Conservation (phyloP, 768 basidiomycete genomes). For the Trametopsis cervina region DNA sequence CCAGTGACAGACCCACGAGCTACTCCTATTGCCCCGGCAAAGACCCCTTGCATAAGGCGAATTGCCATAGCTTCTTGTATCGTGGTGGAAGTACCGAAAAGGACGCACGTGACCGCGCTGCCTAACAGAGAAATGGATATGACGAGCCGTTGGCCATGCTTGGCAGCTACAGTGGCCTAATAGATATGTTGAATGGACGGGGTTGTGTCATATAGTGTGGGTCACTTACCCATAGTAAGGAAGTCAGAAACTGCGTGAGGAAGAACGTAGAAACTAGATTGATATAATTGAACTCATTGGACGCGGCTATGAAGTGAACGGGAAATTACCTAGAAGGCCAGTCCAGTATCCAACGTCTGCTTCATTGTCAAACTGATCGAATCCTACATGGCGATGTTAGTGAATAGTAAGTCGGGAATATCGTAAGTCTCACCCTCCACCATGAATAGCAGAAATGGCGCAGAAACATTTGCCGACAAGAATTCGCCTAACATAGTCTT, state of each 20-base stretch:
- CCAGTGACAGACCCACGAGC: constrained; percentile 83
- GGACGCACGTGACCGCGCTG: constrained; percentile 67
- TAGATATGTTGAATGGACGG: too few relatives aligned
- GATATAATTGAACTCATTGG: constrained; percentile 9
- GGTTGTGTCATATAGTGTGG: too few relatives aligned
- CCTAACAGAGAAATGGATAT: constrained; percentile 82
- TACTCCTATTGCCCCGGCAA: constrained; percentile 91
- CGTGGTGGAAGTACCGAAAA: constrained; percentile 73
- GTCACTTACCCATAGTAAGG: constrained; percentile 75
- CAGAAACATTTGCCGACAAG: constrained; percentile 86
- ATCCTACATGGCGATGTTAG: constrained; percentile 36
- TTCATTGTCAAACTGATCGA: constrained; percentile 66
- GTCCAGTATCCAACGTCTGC: constrained; percentile 87
- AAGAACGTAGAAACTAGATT: constrained; percentile 74
- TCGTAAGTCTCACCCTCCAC: constrained; percentile 56
- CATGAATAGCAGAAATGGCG: constrained; percentile 92
- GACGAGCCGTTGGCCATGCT: constrained; percentile 81
- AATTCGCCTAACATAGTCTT: constrained; percentile 95
- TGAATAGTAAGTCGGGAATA: constrained; percentile 24
- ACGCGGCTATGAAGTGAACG: constrained; percentile 13
- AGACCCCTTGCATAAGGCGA: constrained; percentile 86
- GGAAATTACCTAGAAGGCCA: constrained; percentile 77
- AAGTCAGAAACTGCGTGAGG: constrained; percentile 93
- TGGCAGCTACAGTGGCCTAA: constrained; percentile 89
- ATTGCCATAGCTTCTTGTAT: constrained; percentile 78